Evolutionary conservation across 2,329 filamentous ascomycete species (phyloP).

Genomic region (Trichoderma sp.): DNA sequence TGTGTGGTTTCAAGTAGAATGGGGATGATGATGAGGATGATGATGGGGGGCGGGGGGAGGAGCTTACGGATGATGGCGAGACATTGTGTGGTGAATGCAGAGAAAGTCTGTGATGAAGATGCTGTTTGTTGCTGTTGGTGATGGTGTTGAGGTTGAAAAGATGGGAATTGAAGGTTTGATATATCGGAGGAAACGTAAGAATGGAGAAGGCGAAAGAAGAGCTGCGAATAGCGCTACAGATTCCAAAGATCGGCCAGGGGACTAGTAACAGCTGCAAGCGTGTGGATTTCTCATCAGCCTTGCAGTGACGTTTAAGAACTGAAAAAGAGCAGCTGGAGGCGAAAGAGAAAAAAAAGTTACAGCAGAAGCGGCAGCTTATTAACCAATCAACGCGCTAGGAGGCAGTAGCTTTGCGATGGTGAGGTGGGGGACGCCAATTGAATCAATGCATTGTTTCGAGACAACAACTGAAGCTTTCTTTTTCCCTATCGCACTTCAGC

Average conservation of each 20-base stretch:
- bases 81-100: constrained; percentile 61
- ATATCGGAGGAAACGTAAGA: neutral
- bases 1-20: constrained; percentile 32
- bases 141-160: neutral
- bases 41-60: too few relatives aligned
- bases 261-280: constrained; percentile 21
- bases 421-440: too few relatives aligned
- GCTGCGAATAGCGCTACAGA: constrained; percentile 1
- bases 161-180: neutral
- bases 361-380: too few relatives aligned
- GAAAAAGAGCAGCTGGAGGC: neutral
- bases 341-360: too few relatives aligned
- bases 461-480: too few relatives aligned
- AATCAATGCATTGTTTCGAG: too few relatives aligned
- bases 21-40: too few relatives aligned
- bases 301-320: constrained; percentile 38
- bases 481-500: too few relatives aligned
- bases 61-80: constrained; percentile 86
- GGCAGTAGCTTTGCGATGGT: too few relatives aligned
- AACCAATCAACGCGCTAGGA: too few relatives aligned
- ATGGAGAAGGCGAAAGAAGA: neutral
- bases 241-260: neutral
- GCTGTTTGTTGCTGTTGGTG: neutral
- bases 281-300: constrained; percentile 53
- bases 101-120: too few relatives aligned